Conservation (phyloP, 805 yeast species). For the Candida methanosorbosa region DNA sequence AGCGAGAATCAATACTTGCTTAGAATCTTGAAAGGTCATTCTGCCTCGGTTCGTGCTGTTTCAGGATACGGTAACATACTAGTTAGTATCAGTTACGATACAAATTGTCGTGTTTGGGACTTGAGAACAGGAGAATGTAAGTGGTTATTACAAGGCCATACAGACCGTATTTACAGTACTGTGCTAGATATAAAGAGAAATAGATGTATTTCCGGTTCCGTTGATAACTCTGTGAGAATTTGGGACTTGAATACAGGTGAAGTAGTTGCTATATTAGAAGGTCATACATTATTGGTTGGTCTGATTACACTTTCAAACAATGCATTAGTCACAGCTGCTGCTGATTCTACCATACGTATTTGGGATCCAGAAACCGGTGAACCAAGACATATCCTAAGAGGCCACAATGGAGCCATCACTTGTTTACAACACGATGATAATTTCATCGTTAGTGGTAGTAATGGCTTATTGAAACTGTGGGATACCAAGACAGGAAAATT, state of each 20-base stretch:
- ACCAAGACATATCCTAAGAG: constrained; percentile 60
- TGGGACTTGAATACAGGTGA: constrained; percentile 84
- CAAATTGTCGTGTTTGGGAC: constrained; percentile 90
- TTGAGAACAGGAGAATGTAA: constrained; percentile 64
- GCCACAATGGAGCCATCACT: constrained; percentile 82
- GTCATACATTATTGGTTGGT: constrained; percentile 89
- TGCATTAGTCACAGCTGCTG: constrained; percentile 87
- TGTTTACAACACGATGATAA: constrained; percentile 88
- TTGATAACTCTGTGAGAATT: constrained; percentile 80
- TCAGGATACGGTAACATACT: constrained; percentile 79
- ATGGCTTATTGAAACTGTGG: constrained; percentile 81
- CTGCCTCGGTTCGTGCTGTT: constrained; percentile 77
- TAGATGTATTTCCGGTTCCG: constrained; percentile 83
- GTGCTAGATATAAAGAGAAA: constrained; percentile 68
- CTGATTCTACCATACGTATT: constrained; percentile 82
- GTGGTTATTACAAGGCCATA: constrained; percentile 73
- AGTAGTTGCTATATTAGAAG: constrained; percentile 62
- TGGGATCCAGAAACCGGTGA: constrained; percentile 84
- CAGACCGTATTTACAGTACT: constrained; percentile 83
- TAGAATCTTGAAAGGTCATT: constrained; percentile 64
- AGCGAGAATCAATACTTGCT: constrained; percentile 54
- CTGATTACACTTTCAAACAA: constrained; percentile 68
- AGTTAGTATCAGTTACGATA: constrained; percentile 86
- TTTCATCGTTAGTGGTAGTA: constrained; percentile 82
- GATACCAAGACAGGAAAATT: constrained; percentile 70